A percentile compares a stretch with the other conserved stretches of the same genome.
These are phyloP conservation scores for Populus alba DNA, from an alignment of 345 rosid genomes.

Conservation along the genomic window DNA sequence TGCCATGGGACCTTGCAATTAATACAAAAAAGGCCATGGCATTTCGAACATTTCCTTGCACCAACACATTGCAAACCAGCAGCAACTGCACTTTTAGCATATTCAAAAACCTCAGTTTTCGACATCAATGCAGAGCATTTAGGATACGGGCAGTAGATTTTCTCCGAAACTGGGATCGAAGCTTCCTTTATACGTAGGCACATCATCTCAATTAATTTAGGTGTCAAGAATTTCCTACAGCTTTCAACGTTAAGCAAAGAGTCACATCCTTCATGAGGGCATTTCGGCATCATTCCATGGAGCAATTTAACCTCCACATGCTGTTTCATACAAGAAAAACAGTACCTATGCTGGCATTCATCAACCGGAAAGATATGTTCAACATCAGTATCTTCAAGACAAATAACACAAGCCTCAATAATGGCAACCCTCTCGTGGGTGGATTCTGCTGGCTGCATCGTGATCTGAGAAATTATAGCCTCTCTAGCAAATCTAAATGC, in stretches of 20 bases:
- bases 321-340: slow-evolving; percentile 80
- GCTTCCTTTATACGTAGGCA: slow-evolving; percentile 60
- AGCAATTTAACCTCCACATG: slow-evolving; percentile 75
- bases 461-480: slow-evolving; percentile 66
- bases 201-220: slow-evolving; percentile 57
- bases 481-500: slow-evolving; percentile 72
- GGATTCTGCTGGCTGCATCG: slow-evolving; percentile 40
- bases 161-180: slow-evolving; percentile 55
- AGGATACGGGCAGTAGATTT: slow-evolving; percentile 73
- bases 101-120: slow-evolving; percentile 40
- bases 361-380: slow-evolving; percentile 58
- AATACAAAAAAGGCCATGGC: slow-evolving; percentile 51
- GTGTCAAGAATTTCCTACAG: slow-evolving; percentile 57
- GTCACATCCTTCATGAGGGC: slow-evolving; percentile 72
- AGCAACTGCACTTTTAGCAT: slow-evolving; percentile 27
- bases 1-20: slow-evolving; percentile 90
- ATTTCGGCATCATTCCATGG: slow-evolving; percentile 53
- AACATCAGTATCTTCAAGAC: slow-evolving; percentile 46
- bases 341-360: slow-evolving; percentile 68
- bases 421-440: slow-evolving; percentile 16
- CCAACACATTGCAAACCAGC: slow-evolving; percentile 25
- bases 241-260: slow-evolving; percentile 49
- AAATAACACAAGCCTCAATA: slow-evolving; percentile 62
- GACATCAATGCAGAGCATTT: slow-evolving; percentile 78
- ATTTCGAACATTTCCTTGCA: slow-evolving; percentile 65